phyloP scores from a whole-genome alignment of 106 monocot genomes.

The Amphibolis antarctica region DNA sequence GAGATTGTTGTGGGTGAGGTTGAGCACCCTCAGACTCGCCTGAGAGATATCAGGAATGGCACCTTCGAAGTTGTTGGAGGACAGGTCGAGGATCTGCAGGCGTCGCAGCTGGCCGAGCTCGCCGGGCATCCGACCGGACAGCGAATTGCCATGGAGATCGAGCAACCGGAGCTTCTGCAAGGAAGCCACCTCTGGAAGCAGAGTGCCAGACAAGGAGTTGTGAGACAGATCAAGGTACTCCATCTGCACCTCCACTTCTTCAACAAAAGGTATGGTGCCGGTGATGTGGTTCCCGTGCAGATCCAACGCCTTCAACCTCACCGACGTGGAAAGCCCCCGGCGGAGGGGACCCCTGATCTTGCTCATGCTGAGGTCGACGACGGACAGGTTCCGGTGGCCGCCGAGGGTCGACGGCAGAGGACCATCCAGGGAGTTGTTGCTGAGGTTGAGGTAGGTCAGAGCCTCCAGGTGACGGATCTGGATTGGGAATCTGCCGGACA shows the following conservation, averaged over 20 bases:
- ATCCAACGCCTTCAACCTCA: constrained; percentile 50
- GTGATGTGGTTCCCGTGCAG: constrained; percentile 60
- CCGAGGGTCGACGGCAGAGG: constrained; percentile 56
- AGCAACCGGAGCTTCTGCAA: constrained; percentile 52
- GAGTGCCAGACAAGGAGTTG: constrained; percentile 53
- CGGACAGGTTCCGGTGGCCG: constrained; percentile 32
- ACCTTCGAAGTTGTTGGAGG: constrained; percentile 62
- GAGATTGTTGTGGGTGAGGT: constrained; percentile 71
- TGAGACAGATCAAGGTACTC: constrained; percentile 70
- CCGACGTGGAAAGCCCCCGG: constrained; percentile 30
- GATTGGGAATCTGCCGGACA: constrained; percentile 51
- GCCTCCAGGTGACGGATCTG: constrained; percentile 26
- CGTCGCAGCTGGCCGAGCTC: constrained; percentile 47
- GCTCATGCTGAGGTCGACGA: constrained; percentile 13
- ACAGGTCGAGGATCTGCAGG: constrained; percentile 68
- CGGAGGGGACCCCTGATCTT: constrained; percentile 9
- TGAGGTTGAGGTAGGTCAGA: constrained; percentile 40
- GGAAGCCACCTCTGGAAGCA: constrained; percentile 53
- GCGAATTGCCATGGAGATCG: constrained; percentile 44
- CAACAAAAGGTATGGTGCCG: constrained; percentile 55
- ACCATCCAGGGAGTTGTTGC: constrained; percentile 64
- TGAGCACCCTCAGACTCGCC: constrained; percentile 39
- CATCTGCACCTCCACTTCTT: constrained; percentile 34
- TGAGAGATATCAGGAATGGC: constrained; percentile 55
- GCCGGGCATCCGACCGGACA: constrained; percentile 63